phyloP scores from a whole-genome alignment of 192 early-diverging fungal species.

The Coemansia sp. region DNA sequence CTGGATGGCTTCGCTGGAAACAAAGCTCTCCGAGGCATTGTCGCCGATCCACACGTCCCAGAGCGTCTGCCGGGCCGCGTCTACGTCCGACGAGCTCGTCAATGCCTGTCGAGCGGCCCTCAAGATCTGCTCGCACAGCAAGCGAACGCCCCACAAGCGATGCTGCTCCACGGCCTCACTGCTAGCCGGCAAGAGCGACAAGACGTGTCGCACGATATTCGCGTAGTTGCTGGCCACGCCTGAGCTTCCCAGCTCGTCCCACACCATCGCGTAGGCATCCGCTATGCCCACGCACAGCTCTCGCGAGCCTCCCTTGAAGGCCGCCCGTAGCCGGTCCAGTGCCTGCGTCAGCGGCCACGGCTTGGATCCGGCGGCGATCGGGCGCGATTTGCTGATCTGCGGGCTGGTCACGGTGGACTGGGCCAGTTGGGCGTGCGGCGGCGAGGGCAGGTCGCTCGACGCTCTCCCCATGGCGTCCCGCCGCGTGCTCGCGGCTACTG shows the following conservation, averaged over 20 bases:
- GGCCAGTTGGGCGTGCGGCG: too few relatives aligned
- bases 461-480: too few relatives aligned
- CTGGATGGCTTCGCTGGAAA: slow-evolving; percentile 39
- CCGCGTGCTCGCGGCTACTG: too few relatives aligned
- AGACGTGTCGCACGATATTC: slow-evolving; percentile 63
- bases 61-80: slow-evolving; percentile 25
- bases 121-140: too few relatives aligned
- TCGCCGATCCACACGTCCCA: not conserved
- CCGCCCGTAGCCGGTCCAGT: slow-evolving; percentile 60
- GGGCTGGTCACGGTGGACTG: too few relatives aligned
- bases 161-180: not conserved
- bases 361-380: not conserved
- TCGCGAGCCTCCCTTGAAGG: slow-evolving; percentile 62
- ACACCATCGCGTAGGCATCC: slow-evolving; percentile 73
- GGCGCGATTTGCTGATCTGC: too few relatives aligned
- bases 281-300: slow-evolving; percentile 76
- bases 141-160: too few relatives aligned
- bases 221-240: slow-evolving; percentile 76
- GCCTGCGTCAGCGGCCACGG: slow-evolving; percentile 60
- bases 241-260: slow-evolving; percentile 65
- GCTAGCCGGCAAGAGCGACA: slow-evolving; percentile 47
- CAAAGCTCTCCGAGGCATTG: slow-evolving; percentile 3
- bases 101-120: not conserved
- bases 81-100: not conserved
- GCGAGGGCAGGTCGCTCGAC: too few relatives aligned